phyloP scores from a whole-genome alignment of 2,329 filamentous ascomycete genomes.

The Coleophoma crateriformis region DNA sequence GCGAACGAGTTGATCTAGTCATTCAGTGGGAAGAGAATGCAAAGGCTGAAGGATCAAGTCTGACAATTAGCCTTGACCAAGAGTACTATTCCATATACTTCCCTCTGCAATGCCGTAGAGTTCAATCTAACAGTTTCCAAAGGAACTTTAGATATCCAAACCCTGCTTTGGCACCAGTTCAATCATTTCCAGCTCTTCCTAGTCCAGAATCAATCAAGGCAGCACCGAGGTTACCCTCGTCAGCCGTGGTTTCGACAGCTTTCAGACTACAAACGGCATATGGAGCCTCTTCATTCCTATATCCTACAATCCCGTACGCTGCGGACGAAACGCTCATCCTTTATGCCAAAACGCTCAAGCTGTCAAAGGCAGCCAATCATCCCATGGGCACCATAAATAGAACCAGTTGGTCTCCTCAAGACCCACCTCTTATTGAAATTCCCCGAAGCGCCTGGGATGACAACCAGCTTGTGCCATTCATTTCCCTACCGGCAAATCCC shows the following conservation, averaged over 20 bases:
- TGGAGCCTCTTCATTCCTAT: background rate
- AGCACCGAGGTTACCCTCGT: background rate
- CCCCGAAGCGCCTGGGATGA: conserved; percentile 32
- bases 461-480: conserved; percentile 32
- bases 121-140: background rate
- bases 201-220: background rate
- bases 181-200: conserved; percentile 28
- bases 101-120: too few species aligned
- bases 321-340: conserved; percentile 35
- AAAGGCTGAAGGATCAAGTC: background rate
- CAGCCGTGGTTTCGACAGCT: too few species aligned
- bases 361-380: conserved; percentile 34
- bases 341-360: conserved; percentile 39
- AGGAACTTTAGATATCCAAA: conserved; percentile 40
- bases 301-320: conserved; percentile 16
- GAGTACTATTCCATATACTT: conserved; percentile 21
- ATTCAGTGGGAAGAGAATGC: conserved; percentile 1
- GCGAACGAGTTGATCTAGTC: conserved; percentile 35
- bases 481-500: conserved; percentile 14
- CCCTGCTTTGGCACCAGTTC: conserved; percentile 31
- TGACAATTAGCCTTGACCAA: conserved; percentile 25
- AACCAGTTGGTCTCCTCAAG: conserved; percentile 36
- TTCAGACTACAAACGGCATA: background rate
- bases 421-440: conserved; percentile 28
- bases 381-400: conserved; percentile 42